A percentile compares a stretch with the other conserved stretches of the same genome.
phyloP scores from a whole-genome alignment of 1,284 basidiomycete genomes.

The Tilletiopsis washingtonensis region DNA sequence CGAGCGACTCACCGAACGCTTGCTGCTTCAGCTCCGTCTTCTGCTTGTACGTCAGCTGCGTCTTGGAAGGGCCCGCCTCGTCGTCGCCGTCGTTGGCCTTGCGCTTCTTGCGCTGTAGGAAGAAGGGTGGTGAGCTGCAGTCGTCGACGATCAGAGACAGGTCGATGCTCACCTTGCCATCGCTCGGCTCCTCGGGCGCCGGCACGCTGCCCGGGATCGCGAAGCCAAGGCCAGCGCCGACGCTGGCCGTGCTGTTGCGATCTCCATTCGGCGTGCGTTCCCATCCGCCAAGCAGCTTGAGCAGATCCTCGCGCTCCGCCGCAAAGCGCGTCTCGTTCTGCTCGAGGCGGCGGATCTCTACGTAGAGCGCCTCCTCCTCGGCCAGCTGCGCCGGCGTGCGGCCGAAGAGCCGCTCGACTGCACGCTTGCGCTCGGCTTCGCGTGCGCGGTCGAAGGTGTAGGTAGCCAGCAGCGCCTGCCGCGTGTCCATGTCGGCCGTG shows the following conservation, averaged over 20 bases:
- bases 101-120: slow-evolving; percentile 1
- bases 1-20: slow-evolving; percentile 15
- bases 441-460: slow-evolving; percentile 59
- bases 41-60: slow-evolving; percentile 21
- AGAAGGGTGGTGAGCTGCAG: neutral
- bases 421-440: slow-evolving; percentile 80
- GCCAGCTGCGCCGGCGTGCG: slow-evolving; percentile 80
- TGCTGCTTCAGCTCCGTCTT: slow-evolving; percentile 33
- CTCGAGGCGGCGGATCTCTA: slow-evolving; percentile 87
- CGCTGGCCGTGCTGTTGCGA: slow-evolving; percentile 30
- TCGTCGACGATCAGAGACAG: neutral
- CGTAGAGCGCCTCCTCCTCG: slow-evolving; percentile 90
- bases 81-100: neutral
- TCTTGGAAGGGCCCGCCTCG: neutral
- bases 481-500: slow-evolving; percentile 33
- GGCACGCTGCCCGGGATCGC: neutral
- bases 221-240: slow-evolving; percentile 35
- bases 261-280: slow-evolving; percentile 39
- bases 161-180: neutral
- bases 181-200: slow-evolving; percentile 1
- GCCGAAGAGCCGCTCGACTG: slow-evolving; percentile 73
- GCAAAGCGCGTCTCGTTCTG: slow-evolving; percentile 84
- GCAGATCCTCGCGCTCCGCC: slow-evolving; percentile 78
- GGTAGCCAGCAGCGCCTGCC: slow-evolving; percentile 37
- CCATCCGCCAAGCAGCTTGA: slow-evolving; percentile 61